A percentile compares a stretch with the other conserved stretches of the same genome.
Conservation (phyloP, 768 basidiomycete species). For the Russula griseocarnosa region DNA sequence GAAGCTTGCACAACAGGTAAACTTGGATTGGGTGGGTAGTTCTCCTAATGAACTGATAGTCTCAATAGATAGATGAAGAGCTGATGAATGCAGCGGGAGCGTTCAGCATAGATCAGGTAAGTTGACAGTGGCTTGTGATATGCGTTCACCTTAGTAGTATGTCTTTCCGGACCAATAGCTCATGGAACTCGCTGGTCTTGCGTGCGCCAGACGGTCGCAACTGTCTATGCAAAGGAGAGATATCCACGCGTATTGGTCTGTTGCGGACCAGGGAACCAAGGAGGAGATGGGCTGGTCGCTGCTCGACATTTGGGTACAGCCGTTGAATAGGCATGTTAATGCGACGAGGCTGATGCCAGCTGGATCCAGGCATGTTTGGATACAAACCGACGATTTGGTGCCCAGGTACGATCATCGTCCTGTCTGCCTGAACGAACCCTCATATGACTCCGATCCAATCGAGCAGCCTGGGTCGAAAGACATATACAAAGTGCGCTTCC, state of each 20-base stretch:
- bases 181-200: slow-evolving; percentile 94
- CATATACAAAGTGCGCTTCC: slow-evolving; percentile 65
- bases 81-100: slow-evolving; percentile 86
- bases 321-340: too few species aligned
- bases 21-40: background rate
- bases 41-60: background rate
- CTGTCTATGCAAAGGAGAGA: slow-evolving; percentile 63
- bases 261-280: slow-evolving; percentile 97
- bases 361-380: slow-evolving; percentile 74
- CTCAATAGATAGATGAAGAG: slow-evolving; percentile 83
- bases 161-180: slow-evolving; percentile 45
- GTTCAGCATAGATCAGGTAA: slow-evolving; percentile 90
- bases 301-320: slow-evolving; percentile 80
- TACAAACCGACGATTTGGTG: slow-evolving; percentile 86
- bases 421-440: background rate
- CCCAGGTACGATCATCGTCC: slow-evolving; percentile 57
- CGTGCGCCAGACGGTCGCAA: slow-evolving; percentile 88
- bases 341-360: background rate
- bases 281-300: slow-evolving; percentile 95
- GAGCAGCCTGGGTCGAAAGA: slow-evolving; percentile 87
- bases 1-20: slow-evolving; percentile 64
- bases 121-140: slow-evolving; percentile 1
- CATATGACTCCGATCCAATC: background rate
- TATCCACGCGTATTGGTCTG: slow-evolving; percentile 85
- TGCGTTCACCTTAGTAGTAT: background rate